A percentile compares a stretch with the other conserved stretches of the same genome.
Evolutionary conservation across 176 grass and related monocot genomes (phyloP).

Genomic region (Aegilops speltoides): DNA sequence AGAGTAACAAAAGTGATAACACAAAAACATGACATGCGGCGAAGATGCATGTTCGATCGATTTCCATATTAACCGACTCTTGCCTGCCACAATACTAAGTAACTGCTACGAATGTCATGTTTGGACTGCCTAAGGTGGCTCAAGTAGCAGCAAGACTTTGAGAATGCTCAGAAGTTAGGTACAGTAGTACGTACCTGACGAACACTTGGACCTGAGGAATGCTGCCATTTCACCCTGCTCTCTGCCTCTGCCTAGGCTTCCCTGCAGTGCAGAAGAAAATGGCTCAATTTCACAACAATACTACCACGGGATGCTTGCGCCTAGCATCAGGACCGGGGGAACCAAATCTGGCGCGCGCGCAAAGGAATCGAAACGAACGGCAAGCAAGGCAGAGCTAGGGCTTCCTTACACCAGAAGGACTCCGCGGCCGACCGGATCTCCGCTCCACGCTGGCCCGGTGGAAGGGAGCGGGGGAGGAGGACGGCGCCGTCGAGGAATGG

Average conservation of each 20-base stretch:
- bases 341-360: not conserved
- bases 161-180: not conserved
- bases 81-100: not conserved
- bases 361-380: not conserved
- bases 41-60: not conserved
- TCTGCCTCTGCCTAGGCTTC: not conserved
- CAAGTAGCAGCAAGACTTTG: not conserved
- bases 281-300: not conserved
- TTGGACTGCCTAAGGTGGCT: no score
- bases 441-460: not conserved
- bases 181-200: conserved; percentile 37
- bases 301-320: not conserved
- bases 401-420: not conserved
- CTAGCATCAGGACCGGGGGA: not conserved
- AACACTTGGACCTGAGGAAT: conserved; percentile 45
- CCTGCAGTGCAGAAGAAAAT: conserved; percentile 7
- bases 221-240: conserved; percentile 43
- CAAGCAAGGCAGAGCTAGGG: not conserved
- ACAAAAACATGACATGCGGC: not conserved
- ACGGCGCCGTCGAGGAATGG: not conserved
- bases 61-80: not conserved
- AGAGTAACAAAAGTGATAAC: not conserved
- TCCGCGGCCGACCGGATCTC: not conserved
- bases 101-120: not conserved
- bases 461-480: not conserved